phyloP scores from a whole-genome alignment of 345 rosid genomes.

The Ricinus communis region DNA sequence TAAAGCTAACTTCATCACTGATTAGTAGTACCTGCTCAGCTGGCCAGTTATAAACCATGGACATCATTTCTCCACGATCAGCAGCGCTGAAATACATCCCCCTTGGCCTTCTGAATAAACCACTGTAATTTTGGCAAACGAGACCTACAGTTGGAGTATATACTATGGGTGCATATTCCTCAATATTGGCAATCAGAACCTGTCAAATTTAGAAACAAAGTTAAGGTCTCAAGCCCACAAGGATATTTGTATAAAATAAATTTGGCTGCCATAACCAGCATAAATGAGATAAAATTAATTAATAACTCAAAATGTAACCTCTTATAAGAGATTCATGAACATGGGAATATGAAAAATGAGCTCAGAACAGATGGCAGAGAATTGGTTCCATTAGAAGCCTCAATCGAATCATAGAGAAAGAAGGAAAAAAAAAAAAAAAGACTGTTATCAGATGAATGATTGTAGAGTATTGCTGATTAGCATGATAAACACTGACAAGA shows the following conservation, averaged over 20 bases:
- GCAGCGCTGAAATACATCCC: slow-evolving; percentile 97
- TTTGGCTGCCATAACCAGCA: background rate
- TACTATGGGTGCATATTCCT: slow-evolving; percentile 96
- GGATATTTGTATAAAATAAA: background rate
- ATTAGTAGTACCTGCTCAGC: slow-evolving; percentile 73
- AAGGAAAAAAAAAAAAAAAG: background rate
- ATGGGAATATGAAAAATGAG: background rate
- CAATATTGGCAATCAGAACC: slow-evolving; percentile 88
- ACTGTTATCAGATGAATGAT: background rate
- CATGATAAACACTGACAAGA: background rate
- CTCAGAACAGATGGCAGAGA: background rate
- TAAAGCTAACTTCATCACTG: slow-evolving; percentile 14
- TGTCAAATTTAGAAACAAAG: slow-evolving; percentile 26
- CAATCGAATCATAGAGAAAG: background rate
- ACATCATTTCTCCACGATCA: slow-evolving; percentile 99
- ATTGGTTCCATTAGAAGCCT: background rate
- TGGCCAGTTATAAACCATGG: slow-evolving; percentile 99
- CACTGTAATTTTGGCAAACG: slow-evolving; percentile 94
- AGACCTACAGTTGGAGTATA: slow-evolving; percentile 97
- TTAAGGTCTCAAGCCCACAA: background rate
- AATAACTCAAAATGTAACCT: background rate
- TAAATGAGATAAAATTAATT: background rate
- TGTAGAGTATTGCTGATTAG: background rate
- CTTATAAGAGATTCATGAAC: background rate
- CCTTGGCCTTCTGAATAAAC: slow-evolving; percentile 95